Percentiles rank a stretch among this genome's conserved stretches.
Conservation (phyloP, 2,329 filamentous ascomycete genomes). For the Tolypocladium pustulatum region DNA sequence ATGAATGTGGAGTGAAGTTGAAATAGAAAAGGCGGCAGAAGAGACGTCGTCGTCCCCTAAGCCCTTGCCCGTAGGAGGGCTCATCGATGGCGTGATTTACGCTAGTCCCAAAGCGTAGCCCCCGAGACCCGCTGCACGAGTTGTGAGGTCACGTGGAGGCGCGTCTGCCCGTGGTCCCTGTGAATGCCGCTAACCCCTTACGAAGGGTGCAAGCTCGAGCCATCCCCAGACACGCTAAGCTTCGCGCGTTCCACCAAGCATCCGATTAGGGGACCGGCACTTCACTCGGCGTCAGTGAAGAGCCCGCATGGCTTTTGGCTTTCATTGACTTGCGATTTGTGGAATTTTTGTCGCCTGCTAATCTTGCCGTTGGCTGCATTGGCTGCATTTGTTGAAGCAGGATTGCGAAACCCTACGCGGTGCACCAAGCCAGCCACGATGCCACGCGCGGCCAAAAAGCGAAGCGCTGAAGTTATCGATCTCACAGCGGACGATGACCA, state of each 20-base stretch:
- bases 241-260: not conserved
- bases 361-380: not conserved
- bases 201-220: not conserved
- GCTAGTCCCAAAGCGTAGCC: constrained; percentile 13
- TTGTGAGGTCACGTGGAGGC: not conserved
- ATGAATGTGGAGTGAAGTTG: constrained; percentile 10
- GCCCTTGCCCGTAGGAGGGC: constrained; percentile 9
- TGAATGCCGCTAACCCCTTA: not conserved
- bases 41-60: constrained; percentile 9
- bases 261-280: not conserved
- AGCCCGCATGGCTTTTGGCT: not conserved
- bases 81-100: constrained; percentile 21
- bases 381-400: not conserved
- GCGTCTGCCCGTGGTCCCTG: not conserved
- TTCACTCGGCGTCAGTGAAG: not conserved
- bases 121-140: not conserved
- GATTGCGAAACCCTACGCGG: not conserved
- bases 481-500: constrained; percentile 25
- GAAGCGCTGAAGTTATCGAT: constrained; percentile 26
- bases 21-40: constrained; percentile 4
- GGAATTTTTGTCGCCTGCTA: not conserved
- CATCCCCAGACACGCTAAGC: not conserved
- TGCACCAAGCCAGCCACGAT: not conserved
- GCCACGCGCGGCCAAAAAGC: constrained; percentile 18
- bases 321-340: not conserved